Evolutionary conservation across 2,329 filamentous ascomycete genomes (phyloP), one percentile per base, ranked within the genome.

Genomic region (Capronia americana): DNA sequence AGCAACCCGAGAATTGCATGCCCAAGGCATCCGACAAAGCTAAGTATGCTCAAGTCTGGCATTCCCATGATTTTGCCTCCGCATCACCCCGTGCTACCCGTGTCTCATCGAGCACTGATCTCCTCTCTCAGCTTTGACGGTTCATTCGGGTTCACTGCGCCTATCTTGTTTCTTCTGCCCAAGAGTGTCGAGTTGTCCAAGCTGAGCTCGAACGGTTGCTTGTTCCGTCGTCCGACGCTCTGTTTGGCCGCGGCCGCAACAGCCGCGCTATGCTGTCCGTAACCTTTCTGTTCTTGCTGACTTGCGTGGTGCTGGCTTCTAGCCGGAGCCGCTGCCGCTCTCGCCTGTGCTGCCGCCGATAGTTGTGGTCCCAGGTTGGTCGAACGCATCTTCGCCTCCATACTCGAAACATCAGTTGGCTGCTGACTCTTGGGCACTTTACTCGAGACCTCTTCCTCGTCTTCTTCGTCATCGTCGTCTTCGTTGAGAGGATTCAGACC

Each of bases 101-200:
- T 28, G 32, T 20, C 28, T 69, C 38, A 73, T 58, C 70, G 62
- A 11, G 69, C 71, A 58, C 66, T 71, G 41, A 74, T 46, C 58
- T 73, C 65, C 54, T 74, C 72, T 56, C 72, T 67, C 65, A 74
- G 61, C 61, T 73, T 74, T 24, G 69, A 71, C 3, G 70, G 66
- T 57, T 50, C 58, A n/a, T 62, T 56, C 26, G 44, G 50, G 34
- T 50, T 50, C 7, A 24, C 26, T 2, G 38, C 53, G 6, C 61
- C 70, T 46, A 63, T 61, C 56, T 74, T 74, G 53, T 73, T 72
- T 58, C 88, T 81, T 73, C 93, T 87, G 34, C 93, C 93, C 4
- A 99, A 82, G 59, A 99, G 80, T 1, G 93, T 98, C 0, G 95
- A 92, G 63, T 95, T 95, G 71, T 96, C 92, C 44, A 99, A 82